Conservation (phyloP, 2,329 filamentous ascomycete species). For the Juglanconis juglandina region DNA sequence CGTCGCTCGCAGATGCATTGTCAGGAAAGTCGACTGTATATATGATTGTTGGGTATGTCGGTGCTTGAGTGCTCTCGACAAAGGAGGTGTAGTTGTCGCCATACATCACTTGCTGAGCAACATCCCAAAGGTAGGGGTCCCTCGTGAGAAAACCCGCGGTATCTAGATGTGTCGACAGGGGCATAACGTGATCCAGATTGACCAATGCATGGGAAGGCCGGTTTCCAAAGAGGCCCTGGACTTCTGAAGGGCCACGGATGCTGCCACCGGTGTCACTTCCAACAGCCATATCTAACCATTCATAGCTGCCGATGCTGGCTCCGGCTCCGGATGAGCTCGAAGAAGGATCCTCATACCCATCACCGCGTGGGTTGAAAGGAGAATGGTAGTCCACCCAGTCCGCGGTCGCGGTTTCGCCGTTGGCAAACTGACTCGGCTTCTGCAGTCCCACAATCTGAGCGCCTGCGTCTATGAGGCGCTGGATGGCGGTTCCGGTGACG, state of each 20-base stretch:
- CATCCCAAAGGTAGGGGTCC: slow-evolving; percentile 33
- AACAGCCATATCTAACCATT: slow-evolving; percentile 43
- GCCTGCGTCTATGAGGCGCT: slow-evolving; percentile 57
- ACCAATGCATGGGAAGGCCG: slow-evolving; percentile 40
- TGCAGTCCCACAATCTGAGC: slow-evolving; percentile 48
- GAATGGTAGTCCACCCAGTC: slow-evolving; percentile 44
- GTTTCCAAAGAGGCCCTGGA: slow-evolving; percentile 43
- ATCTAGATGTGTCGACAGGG: slow-evolving; percentile 39
- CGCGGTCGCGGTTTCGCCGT: slow-evolving; percentile 41
- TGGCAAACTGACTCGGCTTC: slow-evolving; percentile 46
- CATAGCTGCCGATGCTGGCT: slow-evolving; percentile 37
- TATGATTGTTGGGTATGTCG: slow-evolving; percentile 26
- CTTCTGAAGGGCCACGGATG: slow-evolving; percentile 42
- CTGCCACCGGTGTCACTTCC: slow-evolving; percentile 44
- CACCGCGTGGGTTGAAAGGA: slow-evolving; percentile 44
- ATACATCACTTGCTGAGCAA: slow-evolving; percentile 30
- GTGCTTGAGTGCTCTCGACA: background rate
- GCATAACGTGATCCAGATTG: slow-evolving; percentile 38
- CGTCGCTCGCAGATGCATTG: slow-evolving; percentile 8
- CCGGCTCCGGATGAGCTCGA: slow-evolving; percentile 42
- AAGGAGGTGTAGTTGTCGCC: slow-evolving; percentile 31
- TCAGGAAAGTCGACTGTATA: slow-evolving; percentile 26
- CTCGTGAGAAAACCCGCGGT: slow-evolving; percentile 42
- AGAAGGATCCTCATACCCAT: slow-evolving; percentile 44
- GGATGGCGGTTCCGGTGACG: slow-evolving; percentile 48